Conservation (phyloP, 2,329 filamentous ascomycete genomes). For the Pleoardoris graminearum region DNA sequence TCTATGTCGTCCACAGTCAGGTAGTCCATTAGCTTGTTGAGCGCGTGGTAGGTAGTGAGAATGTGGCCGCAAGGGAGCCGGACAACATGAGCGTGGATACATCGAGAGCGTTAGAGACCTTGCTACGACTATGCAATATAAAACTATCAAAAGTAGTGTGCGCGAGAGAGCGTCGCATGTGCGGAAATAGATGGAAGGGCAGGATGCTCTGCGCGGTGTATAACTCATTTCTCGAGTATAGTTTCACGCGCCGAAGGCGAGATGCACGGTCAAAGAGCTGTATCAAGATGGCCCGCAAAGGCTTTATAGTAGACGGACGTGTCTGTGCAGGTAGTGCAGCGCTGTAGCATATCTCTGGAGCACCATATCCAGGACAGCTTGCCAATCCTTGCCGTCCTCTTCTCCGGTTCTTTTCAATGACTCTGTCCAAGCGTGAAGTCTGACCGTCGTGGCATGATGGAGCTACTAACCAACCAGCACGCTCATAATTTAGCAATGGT, state of each 20-base stretch:
- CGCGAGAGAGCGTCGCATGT: constrained; percentile 31
- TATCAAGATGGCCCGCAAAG: constrained; percentile 31
- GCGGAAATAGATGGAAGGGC: constrained; percentile 25
- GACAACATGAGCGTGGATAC: too few species aligned
- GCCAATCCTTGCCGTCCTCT: constrained; percentile 59
- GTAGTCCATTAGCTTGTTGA: too few species aligned
- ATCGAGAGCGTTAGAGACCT: too few species aligned
- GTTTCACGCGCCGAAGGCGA: constrained; percentile 43
- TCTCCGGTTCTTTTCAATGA: constrained; percentile 13
- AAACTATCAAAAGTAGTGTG: too few species aligned
- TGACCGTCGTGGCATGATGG: too few species aligned
- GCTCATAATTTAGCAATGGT: too few species aligned
- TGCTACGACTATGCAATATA: too few species aligned
- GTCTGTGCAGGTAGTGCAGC: constrained; percentile 47
- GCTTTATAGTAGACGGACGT: constrained; percentile 19
- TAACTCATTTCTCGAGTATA: constrained; percentile 47
- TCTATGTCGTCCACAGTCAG: too few species aligned
- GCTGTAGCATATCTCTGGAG: constrained; percentile 63
- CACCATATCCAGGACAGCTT: constrained; percentile 67
- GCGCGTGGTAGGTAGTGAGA: too few species aligned
- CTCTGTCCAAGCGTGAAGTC: constrained; percentile 47
- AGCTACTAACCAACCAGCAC: too few species aligned
- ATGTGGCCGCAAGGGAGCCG: too few species aligned
- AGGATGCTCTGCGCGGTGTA: constrained; percentile 54
- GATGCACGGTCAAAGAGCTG: constrained; percentile 45